Evolutionary conservation across 2,329 filamentous ascomycete genomes (phyloP).

Genomic region (Talaromyces sp.): DNA sequence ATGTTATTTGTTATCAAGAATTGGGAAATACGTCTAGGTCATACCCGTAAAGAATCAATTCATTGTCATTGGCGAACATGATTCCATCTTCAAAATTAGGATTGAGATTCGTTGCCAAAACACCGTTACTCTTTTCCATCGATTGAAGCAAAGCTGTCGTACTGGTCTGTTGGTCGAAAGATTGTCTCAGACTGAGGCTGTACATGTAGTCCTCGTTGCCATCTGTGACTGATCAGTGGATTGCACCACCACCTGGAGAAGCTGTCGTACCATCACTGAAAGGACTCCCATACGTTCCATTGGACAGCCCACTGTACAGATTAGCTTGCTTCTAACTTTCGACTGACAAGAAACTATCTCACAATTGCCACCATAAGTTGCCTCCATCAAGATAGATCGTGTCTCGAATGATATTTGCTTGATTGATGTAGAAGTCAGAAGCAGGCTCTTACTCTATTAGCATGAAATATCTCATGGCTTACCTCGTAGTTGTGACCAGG

Average conservation of each 20-base stretch:
- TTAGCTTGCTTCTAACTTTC: neutral
- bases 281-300: slow-evolving; percentile 38
- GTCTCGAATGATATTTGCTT: slow-evolving; percentile 59
- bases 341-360: neutral
- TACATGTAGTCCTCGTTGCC: slow-evolving; percentile 55
- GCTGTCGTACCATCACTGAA: slow-evolving; percentile 40
- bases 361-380: slow-evolving; percentile 51
- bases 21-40: neutral
- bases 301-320: slow-evolving; percentile 38
- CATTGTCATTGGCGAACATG: slow-evolving; percentile 62
- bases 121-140: slow-evolving; percentile 50
- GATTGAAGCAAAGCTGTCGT: slow-evolving; percentile 51
- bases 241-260: neutral
- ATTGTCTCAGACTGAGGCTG: slow-evolving; percentile 56
- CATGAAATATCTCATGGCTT: slow-evolving; percentile 15
- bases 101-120: slow-evolving; percentile 49
- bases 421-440: neutral
- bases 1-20: neutral
- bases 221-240: slow-evolving; percentile 33
- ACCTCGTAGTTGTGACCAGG: slow-evolving; percentile 50
- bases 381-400: slow-evolving; percentile 66
- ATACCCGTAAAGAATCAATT: slow-evolving; percentile 63
- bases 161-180: slow-evolving; percentile 55
- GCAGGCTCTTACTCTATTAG: neutral
- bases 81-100: slow-evolving; percentile 61